phyloP scores from a whole-genome alignment of 441 rosid species.

The Gossypium schwendimanii region DNA sequence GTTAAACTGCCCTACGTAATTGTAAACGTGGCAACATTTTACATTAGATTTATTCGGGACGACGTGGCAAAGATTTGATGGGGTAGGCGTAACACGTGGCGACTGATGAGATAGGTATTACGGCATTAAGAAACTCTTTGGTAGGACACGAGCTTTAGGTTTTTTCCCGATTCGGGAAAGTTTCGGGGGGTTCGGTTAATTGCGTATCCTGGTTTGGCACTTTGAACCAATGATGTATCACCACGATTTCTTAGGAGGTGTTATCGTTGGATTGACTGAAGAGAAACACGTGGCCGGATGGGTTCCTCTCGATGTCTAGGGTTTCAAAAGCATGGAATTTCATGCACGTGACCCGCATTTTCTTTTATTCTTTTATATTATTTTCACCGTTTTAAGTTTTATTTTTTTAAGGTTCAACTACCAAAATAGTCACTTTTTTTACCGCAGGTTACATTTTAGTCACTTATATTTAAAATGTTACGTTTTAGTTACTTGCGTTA shows the following conservation, averaged over 20 bases:
- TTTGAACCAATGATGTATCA: neutral
- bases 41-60: neutral
- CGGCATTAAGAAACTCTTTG: neutral
- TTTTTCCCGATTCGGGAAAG: neutral
- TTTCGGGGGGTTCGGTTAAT: neutral
- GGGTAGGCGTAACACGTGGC: conserved; percentile 1
- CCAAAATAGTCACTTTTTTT: no score
- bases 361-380: no score
- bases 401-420: no score
- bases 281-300: neutral
- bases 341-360: conserved; percentile 2
- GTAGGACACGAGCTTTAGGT: neutral
- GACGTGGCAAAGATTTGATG: neutral
- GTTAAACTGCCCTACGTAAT: conserved; percentile 12
- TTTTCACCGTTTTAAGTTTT: no score
- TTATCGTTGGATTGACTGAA: neutral
- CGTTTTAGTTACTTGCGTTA: no score
- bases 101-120: neutral
- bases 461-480: no score
- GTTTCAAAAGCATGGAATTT: neutral
- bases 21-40: conserved; percentile 15
- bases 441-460: rapidly evolving
- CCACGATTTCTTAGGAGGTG: neutral
- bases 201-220: conserved; percentile 1
- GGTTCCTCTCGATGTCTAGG: neutral